Percentiles rank a stretch among this genome's conserved stretches.
Conservation (phyloP, 805 yeast species). For the Ogataea methylovora region DNA sequence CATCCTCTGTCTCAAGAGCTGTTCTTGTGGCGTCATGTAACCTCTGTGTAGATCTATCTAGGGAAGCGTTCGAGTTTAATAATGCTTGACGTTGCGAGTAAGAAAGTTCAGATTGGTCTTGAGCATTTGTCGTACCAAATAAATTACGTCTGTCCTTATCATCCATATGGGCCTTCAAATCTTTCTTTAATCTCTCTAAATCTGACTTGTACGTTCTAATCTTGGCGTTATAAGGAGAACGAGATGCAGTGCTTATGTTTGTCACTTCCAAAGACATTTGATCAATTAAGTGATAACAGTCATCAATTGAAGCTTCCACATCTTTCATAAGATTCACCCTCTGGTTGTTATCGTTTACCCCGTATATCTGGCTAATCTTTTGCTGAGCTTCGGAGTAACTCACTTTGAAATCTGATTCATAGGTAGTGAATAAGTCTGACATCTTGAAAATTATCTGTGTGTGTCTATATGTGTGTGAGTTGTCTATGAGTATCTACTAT, state of each 20-base stretch:
- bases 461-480: too few species aligned
- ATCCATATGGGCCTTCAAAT: slow-evolving; percentile 52
- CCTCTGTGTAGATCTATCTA: slow-evolving; percentile 78
- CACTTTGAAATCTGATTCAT: slow-evolving; percentile 66
- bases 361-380: slow-evolving; percentile 48
- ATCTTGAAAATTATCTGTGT: too few species aligned
- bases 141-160: slow-evolving; percentile 65
- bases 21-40: slow-evolving; percentile 81
- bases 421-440: slow-evolving; percentile 52
- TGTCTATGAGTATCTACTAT: too few species aligned
- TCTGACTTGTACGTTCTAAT: slow-evolving; percentile 64
- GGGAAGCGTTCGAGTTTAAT: slow-evolving; percentile 66
- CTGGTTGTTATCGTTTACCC: slow-evolving; percentile 36
- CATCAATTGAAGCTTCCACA: slow-evolving; percentile 66
- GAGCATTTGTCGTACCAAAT: slow-evolving; percentile 49
- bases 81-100: slow-evolving; percentile 77
- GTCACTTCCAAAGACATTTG: slow-evolving; percentile 85
- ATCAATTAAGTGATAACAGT: slow-evolving; percentile 71
- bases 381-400: slow-evolving; percentile 64
- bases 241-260: slow-evolving; percentile 65
- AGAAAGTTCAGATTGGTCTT: slow-evolving; percentile 13
- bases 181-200: slow-evolving; percentile 46
- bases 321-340: slow-evolving; percentile 50
- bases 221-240: slow-evolving; percentile 68
- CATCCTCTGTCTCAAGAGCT: slow-evolving; percentile 85